Evolutionary conservation across 768 basidiomycete species (phyloP).

Genomic region (Boletus sensibilis): DNA sequence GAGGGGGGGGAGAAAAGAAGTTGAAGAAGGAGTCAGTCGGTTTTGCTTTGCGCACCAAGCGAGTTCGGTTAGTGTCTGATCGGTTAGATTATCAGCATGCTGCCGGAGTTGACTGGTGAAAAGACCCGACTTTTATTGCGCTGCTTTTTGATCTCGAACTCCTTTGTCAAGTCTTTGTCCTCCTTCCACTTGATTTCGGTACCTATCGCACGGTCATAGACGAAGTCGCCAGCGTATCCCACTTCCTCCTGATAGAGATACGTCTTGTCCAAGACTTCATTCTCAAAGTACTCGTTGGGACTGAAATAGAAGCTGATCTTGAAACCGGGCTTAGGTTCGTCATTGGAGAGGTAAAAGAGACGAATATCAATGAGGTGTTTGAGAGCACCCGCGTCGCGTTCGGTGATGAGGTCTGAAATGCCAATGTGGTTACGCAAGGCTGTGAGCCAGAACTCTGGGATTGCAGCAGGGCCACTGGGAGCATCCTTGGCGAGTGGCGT

Average conservation of each 20-base stretch:
- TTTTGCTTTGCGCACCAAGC: constrained; percentile 79
- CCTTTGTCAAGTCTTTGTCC: constrained; percentile 96
- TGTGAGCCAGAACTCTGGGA: constrained; percentile 98
- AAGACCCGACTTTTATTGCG: constrained; percentile 85
- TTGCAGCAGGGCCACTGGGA: constrained; percentile 42
- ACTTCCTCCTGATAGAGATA: constrained; percentile 92
- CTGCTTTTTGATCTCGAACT: constrained; percentile 98
- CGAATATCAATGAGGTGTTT: constrained; percentile 79
- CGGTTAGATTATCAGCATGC: constrained; percentile 1
- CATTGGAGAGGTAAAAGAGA: constrained; percentile 68
- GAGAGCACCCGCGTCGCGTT: constrained; percentile 86
- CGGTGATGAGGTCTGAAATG: constrained; percentile 86
- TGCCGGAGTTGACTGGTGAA: neutral
- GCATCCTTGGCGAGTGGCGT: constrained; percentile 55
- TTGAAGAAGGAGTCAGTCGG: constrained; percentile 98
- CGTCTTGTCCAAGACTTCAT: constrained; percentile 83
- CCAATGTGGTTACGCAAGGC: constrained; percentile 90
- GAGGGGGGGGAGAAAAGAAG: constrained; percentile 86
- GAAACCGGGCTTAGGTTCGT: constrained; percentile 83
- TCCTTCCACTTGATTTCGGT: constrained; percentile 96
- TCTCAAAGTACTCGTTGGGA: constrained; percentile 85
- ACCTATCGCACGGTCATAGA: constrained; percentile 92
- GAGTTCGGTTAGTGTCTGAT: constrained; percentile 79
- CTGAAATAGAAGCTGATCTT: constrained; percentile 81
- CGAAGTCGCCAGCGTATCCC: constrained; percentile 94